phyloP scores from a whole-genome alignment of 805 yeast genomes.

The Priceomyces carsonii region DNA sequence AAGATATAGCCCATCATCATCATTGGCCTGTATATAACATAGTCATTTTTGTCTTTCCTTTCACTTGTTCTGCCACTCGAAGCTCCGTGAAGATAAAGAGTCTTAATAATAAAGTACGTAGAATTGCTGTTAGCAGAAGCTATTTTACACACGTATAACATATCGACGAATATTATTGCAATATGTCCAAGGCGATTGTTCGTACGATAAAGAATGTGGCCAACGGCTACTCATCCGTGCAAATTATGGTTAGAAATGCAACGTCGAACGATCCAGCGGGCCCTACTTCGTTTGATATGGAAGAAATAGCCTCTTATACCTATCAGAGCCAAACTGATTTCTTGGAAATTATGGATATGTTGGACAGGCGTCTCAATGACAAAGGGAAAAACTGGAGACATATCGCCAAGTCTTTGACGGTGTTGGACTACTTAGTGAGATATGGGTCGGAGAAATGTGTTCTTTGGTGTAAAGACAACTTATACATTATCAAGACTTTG shows the following conservation, averaged over 20 bases:
- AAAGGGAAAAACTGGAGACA: conserved; percentile 98
- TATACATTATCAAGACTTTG: conserved; percentile 84
- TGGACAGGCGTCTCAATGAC: conserved; percentile 88
- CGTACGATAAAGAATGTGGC: conserved; percentile 87
- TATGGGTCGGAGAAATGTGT: conserved; percentile 88
- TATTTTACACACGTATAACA: no score
- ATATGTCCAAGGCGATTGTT: conserved; percentile 74
- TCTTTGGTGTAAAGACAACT: conserved; percentile 85
- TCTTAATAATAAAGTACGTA: no score
- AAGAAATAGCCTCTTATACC: conserved; percentile 76
- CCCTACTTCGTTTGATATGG: conserved; percentile 81
- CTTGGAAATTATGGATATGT: conserved; percentile 89
- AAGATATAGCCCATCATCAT: no score
- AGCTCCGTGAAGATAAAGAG: no score
- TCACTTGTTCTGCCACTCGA: no score
- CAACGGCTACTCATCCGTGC: conserved; percentile 85
- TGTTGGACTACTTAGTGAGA: conserved; percentile 84
- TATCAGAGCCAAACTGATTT: conserved; percentile 69
- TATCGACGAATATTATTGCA: no score
- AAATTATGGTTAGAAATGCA: conserved; percentile 86
- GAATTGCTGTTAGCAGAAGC: no score
- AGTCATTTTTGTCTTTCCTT: no score
- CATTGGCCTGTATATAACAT: no score
- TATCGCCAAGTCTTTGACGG: conserved; percentile 85
- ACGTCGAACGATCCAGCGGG: conserved; percentile 87